These are phyloP conservation scores for Puccinellia tenuiflora DNA, from an alignment of 176 grass and related monocot genomes.

Conservation along the genomic window DNA sequence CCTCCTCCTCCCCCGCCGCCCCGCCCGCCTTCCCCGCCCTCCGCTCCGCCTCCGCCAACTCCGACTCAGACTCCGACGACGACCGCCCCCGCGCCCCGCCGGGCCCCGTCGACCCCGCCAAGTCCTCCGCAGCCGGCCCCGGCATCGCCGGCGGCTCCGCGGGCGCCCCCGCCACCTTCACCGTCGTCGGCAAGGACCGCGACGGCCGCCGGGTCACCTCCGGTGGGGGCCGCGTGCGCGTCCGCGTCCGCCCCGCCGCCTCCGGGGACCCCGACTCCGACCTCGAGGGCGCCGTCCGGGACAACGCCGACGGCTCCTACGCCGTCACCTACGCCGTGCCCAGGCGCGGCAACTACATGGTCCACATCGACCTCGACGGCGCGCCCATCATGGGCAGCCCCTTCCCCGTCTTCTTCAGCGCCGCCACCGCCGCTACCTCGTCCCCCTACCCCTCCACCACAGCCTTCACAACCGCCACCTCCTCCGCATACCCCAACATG, in stretches of 20 bases:
- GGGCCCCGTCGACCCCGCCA: constrained; percentile 62
- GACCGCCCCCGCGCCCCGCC: constrained; percentile 34
- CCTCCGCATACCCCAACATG: constrained; percentile 65
- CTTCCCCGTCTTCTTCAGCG: constrained; percentile 95
- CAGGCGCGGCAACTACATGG: constrained; percentile 92
- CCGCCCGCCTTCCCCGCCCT: constrained; percentile 6
- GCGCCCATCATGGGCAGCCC: constrained; percentile 80
- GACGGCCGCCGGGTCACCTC: constrained; percentile 42
- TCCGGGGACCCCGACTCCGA: too few species aligned
- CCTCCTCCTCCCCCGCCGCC: constrained; percentile 21
- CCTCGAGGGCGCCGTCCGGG: constrained; percentile 66
- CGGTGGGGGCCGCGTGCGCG: constrained; percentile 49
- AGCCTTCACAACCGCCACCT: background rate
- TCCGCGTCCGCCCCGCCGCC: constrained; percentile 58
- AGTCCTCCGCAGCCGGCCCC: constrained; percentile 57
- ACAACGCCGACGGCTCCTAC: constrained; percentile 76
- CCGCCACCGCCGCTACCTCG: constrained; percentile 13
- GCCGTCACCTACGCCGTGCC: constrained; percentile 68
- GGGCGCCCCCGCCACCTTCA: constrained; percentile 49
- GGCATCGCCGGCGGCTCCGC: constrained; percentile 67
- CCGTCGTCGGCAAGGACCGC: constrained; percentile 62
- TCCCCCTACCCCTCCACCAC: background rate
- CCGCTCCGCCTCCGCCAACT: background rate
- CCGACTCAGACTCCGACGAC: constrained; percentile 16
- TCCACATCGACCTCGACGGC: constrained; percentile 63